Evolutionary conservation across 1,284 basidiomycete species (phyloP).

Genomic region (Microbotryum silenes-acaulis): DNA sequence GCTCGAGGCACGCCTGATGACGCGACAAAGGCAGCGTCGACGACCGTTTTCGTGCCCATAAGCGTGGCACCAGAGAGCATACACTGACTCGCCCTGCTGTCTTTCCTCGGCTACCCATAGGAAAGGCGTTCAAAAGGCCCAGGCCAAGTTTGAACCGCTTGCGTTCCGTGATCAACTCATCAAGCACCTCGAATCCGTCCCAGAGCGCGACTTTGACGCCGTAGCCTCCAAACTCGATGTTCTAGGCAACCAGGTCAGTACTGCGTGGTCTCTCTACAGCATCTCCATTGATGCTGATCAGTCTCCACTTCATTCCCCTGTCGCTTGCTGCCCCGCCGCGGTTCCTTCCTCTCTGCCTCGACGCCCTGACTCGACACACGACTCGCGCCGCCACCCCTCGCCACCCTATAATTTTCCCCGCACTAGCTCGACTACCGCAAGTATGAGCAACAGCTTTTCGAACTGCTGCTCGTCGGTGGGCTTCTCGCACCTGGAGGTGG

Average conservation of each 20-base stretch:
- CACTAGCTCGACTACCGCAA: constrained; percentile 80
- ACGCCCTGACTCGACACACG: background rate
- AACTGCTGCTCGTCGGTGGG: constrained; percentile 86
- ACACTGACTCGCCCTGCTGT: background rate
- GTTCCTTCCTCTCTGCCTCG: background rate
- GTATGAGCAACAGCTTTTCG: constrained; percentile 92
- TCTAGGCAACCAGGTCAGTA: constrained; percentile 30
- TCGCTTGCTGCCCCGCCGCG: no score
- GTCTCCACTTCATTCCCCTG: no score
- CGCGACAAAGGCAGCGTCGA: background rate
- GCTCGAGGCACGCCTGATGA: background rate
- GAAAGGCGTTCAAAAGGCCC: constrained; percentile 45
- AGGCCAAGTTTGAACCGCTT: constrained; percentile 53
- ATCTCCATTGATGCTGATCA: no score
- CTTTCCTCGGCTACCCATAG: constrained; percentile 1
- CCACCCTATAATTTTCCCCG: background rate
- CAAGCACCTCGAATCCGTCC: constrained; percentile 83
- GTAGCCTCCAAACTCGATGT: constrained; percentile 67
- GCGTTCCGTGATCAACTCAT: constrained; percentile 93
- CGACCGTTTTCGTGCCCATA: background rate
- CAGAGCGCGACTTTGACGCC: constrained; percentile 67
- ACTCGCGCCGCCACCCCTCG: background rate
- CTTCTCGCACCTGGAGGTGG: constrained; percentile 90
- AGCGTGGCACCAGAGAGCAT: background rate
- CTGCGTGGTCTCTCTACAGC: background rate